These are phyloP conservation scores for Cercis canadensis DNA, from an alignment of 306 rosid genomes.

Conservation along the genomic window DNA sequence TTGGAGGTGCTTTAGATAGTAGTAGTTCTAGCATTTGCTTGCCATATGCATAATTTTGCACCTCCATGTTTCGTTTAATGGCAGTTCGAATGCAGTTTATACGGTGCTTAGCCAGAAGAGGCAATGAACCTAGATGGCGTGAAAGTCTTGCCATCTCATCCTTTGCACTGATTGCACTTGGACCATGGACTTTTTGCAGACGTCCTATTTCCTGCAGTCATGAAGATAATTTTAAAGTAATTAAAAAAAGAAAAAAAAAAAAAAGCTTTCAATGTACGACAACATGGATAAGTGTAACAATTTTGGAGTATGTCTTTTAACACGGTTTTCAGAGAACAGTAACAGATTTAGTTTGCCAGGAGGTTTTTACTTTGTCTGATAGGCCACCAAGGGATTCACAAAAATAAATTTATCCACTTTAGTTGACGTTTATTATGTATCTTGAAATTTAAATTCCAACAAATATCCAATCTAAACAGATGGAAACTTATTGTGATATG, in stretches of 20 bases:
- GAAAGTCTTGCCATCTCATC: constrained; percentile 99
- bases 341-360: background rate
- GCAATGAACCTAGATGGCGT: constrained; percentile 96
- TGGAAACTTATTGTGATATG: background rate
- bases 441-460: constrained; percentile 12
- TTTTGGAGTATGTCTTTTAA: background rate
- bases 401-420: constrained; percentile 10
- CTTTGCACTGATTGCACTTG: constrained; percentile 93
- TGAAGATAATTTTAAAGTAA: constrained; percentile 31
- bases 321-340: background rate
- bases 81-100: constrained; percentile 97
- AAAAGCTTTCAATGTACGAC: background rate
- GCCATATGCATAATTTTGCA: constrained; percentile 84
- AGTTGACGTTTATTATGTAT: constrained; percentile 17
- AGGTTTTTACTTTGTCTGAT: constrained; percentile 25
- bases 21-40: constrained; percentile 98
- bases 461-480: constrained; percentile 19
- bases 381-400: background rate
- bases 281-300: constrained; percentile 1
- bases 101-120: constrained; percentile 93
- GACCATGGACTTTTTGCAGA: constrained; percentile 84
- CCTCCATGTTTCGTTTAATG: constrained; percentile 94
- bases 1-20: constrained; percentile 86
- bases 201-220: constrained; percentile 88
- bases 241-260: constrained; percentile 14